Evolutionary conservation across 1,139 yeast species (phyloP).

Genomic region (Diutina neorugosa): DNA sequence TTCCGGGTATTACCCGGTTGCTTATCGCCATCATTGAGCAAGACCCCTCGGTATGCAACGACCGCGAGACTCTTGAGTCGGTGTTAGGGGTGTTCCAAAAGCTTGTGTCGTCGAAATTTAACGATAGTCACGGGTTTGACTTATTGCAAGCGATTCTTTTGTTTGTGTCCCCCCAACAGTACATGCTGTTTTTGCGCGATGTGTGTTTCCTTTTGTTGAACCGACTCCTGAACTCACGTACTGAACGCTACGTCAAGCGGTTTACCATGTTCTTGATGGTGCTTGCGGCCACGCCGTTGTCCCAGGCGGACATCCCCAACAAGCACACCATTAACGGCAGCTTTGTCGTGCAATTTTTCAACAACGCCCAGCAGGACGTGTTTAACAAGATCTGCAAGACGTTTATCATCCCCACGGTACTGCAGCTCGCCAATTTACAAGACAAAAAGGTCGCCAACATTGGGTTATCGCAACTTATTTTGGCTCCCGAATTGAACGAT

Average conservation of each 20-base stretch:
- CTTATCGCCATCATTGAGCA: slow-evolving; percentile 58
- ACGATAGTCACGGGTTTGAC: slow-evolving; percentile 78
- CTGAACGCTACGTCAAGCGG: slow-evolving; percentile 70
- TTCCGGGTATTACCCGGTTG: slow-evolving; percentile 83
- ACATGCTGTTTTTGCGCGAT: slow-evolving; percentile 54
- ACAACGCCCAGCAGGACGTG: slow-evolving; percentile 49
- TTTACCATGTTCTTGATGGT: slow-evolving; percentile 58
- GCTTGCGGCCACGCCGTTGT: slow-evolving; percentile 26
- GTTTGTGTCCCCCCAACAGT: slow-evolving; percentile 35
- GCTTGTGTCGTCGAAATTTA: slow-evolving; percentile 69
- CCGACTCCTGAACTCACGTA: slow-evolving; percentile 67
- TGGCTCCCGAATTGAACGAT: slow-evolving; percentile 13
- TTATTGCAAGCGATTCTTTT: slow-evolving; percentile 59
- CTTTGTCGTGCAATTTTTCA: slow-evolving; percentile 45
- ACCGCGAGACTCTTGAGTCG: slow-evolving; percentile 46
- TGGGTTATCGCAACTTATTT: slow-evolving; percentile 53
- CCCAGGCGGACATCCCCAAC: slow-evolving; percentile 12
- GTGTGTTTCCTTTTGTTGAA: slow-evolving; percentile 68
- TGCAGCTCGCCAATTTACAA: slow-evolving; percentile 49
- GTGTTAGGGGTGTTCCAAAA: slow-evolving; percentile 95
- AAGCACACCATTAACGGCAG: slow-evolving; percentile 25
- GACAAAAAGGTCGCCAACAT: slow-evolving; percentile 69
- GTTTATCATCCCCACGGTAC: slow-evolving; percentile 58
- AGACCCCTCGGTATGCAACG: slow-evolving; percentile 41
- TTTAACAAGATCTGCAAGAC: slow-evolving; percentile 53